Conservation (phyloP, 345 rosid genomes). For the Psidium friedrichsthalianum region DNA sequence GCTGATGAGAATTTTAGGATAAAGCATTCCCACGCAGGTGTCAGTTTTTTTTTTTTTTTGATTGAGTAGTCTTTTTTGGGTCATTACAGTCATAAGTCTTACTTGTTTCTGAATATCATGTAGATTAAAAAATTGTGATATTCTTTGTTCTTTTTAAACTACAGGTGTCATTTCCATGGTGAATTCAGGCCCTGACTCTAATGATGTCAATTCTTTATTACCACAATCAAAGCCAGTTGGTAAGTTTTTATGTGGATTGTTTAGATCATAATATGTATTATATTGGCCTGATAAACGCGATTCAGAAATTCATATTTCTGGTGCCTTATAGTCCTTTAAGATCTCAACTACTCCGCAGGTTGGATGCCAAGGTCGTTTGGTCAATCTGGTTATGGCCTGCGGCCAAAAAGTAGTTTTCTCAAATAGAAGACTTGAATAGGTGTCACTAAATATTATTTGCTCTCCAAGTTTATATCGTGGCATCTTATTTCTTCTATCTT, state of each 20-base stretch:
- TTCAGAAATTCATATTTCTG: not conserved
- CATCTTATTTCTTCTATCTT: not conserved
- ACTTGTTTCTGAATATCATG: not conserved
- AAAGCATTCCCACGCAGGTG: constrained; percentile 86
- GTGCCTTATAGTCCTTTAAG: not conserved
- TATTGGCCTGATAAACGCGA: not conserved
- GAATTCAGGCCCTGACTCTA: constrained; percentile 85
- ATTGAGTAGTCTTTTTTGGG: not conserved
- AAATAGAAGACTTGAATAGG: not conserved
- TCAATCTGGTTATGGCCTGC: not conserved
- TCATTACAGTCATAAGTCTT: not conserved
- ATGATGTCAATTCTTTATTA: constrained; percentile 92
- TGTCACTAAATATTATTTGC: not conserved
- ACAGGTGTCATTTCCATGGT: constrained; percentile 90
- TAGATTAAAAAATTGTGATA: not conserved
- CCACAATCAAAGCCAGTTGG: constrained; percentile 94
- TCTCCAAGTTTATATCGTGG: not conserved
- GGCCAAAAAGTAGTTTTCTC: not conserved
- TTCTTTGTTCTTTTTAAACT: not conserved
- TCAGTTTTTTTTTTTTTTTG: not conserved
- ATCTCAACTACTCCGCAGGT: not conserved
- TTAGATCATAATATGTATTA: not conserved
- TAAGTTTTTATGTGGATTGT: constrained; percentile 16
- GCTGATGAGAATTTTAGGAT: constrained; percentile 88
- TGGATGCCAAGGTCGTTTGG: not conserved